phyloP scores from a whole-genome alignment of 129 eudicot species.

The Logfia minima region DNA sequence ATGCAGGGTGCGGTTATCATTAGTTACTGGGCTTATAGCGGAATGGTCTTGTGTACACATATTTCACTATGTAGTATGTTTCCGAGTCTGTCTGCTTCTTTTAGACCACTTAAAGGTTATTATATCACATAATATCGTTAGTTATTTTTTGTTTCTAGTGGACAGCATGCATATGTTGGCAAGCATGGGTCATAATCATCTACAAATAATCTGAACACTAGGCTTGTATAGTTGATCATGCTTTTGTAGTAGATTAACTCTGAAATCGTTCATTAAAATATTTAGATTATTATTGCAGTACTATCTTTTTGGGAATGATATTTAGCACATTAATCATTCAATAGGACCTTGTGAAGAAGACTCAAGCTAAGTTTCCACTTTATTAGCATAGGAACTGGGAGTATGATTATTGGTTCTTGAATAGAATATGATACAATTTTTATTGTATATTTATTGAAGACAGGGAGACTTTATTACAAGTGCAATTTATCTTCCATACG shows the following conservation, averaged over 20 bases:
- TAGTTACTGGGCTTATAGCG: background rate
- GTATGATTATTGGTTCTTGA: background rate
- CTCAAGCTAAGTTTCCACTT: background rate
- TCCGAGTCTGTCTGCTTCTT: background rate
- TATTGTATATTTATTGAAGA: background rate
- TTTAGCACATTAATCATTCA: background rate
- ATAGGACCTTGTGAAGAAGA: background rate
- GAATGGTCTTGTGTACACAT: background rate
- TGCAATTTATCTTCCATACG: slow-evolving; percentile 24
- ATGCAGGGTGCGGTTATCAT: background rate
- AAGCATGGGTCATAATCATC: slow-evolving; percentile 5
- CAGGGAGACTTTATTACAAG: slow-evolving; percentile 61
- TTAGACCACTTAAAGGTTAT: background rate
- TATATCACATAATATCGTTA: background rate
- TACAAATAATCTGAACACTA: background rate
- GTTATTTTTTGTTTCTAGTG: background rate
- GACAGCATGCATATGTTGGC: background rate
- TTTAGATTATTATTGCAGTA: background rate
- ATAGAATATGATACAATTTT: background rate
- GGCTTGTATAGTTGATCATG: slow-evolving; percentile 4
- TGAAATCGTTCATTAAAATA: background rate
- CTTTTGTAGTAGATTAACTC: background rate
- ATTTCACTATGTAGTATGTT: slow-evolving; percentile 9
- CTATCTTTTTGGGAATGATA: background rate
- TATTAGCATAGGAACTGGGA: background rate